Evolutionary conservation across 768 basidiomycete genomes (phyloP), one percentile per base, ranked within the genome.

Genomic region (Pholiota conissans): DNA sequence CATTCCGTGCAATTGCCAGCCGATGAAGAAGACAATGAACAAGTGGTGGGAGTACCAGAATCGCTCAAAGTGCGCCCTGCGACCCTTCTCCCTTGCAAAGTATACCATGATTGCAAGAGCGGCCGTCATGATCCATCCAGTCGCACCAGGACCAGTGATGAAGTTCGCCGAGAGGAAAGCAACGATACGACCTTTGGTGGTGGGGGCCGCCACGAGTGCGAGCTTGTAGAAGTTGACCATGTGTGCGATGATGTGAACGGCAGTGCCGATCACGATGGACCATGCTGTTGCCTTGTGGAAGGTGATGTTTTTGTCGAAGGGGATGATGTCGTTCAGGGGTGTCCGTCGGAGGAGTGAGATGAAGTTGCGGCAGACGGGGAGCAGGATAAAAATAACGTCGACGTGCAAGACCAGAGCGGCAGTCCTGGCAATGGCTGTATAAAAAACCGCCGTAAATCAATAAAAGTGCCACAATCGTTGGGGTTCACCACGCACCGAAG

Each of bases 1-100:
- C 90, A 95, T 90, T 53, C 94, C 94, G 68, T 95, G 95, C 28
- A 96, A 77, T 71, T 98, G 95, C 95, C 95, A 97, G 68, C 80
- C 77, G 70, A 93, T 82, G 79, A 98, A 97, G 84, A 96, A 96
- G 57, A 91, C 69, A 66, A 96, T 84, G 78, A 95, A 96, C 59
- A 97, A 79, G 70, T 97, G 90, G 69, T 92, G 87, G 8, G 84
- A 81, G 71, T 93, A 93, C 89, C 91, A 94, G 78, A 95, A 95
- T 67, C 80, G 75, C 75, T 98, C 94, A 63, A 95, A 98, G 64
- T 87, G 83, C 11, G 84, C 82, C 55, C 85, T 81, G 51, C 88
- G 84, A 28, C 82, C 76, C 76, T 91, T 95, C 74, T 95, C 94
- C 62, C 84, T 77, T 2, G 94, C 90, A 67, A 85, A 97, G 77